These are phyloP conservation scores for Sphagnum fallax DNA, from an alignment of 228 moss, liverwort and hornwort genomes.

Conservation along the genomic window DNA sequence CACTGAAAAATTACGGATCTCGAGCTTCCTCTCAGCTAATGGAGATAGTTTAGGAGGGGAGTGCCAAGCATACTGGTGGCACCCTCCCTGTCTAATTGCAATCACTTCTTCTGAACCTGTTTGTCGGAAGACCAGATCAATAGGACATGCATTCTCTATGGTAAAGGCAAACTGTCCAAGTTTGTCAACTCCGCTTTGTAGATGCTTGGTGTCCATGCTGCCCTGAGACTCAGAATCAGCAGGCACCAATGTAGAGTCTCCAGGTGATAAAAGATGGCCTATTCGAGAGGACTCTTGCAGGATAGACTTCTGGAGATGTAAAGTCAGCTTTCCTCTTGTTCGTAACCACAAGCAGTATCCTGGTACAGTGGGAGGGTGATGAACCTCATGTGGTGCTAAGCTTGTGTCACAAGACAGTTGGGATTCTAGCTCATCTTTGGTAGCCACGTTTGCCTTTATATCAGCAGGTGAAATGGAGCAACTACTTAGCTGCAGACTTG, in stretches of 20 bases:
- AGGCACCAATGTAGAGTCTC: slow-evolving; percentile 1
- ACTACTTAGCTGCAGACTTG: slow-evolving; percentile 4
- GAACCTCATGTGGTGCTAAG: slow-evolving; percentile 10
- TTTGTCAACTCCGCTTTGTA: not conserved
- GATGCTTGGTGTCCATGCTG: not conserved
- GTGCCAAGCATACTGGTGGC: slow-evolving; percentile 8
- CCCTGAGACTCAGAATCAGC: not conserved
- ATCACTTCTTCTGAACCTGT: slow-evolving; percentile 14
- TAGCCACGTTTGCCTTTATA: not conserved
- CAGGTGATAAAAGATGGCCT: slow-evolving; percentile 5
- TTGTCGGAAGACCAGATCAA: slow-evolving; percentile 14
- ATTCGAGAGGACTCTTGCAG: slow-evolving; percentile 7
- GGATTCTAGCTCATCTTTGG: not conserved
- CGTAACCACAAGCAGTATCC: slow-evolving; percentile 9
- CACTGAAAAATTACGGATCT: not conserved
- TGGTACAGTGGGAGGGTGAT: slow-evolving; percentile 5
- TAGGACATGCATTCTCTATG: slow-evolving; percentile 9
- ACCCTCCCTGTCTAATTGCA: slow-evolving; percentile 2
- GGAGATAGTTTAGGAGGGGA: slow-evolving; percentile 14
- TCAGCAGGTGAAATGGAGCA: slow-evolving; percentile 3
- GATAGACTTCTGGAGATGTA: slow-evolving; percentile 9
- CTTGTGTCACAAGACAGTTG: not conserved
- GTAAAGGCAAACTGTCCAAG: slow-evolving; percentile 11
- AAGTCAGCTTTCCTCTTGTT: slow-evolving; percentile 2
- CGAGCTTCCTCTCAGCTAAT: slow-evolving; percentile 13